Evolutionary conservation across 306 rosid species (phyloP), one percentile per base, ranked within the genome.

Genomic region (Rosa persica): DNA sequence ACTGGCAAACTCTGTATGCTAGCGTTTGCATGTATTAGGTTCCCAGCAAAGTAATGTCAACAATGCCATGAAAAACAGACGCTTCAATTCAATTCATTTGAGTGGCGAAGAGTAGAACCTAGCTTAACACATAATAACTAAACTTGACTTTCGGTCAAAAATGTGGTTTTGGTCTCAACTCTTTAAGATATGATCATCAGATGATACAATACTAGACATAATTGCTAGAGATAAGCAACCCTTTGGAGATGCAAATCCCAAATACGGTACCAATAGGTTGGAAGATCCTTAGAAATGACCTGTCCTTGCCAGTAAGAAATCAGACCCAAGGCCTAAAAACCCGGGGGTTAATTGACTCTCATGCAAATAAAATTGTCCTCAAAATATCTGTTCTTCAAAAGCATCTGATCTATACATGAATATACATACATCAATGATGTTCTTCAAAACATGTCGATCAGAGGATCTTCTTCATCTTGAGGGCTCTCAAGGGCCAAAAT

Each of bases 401-500:
- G 43, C 69, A 34, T 30, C 22, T 30, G 2, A 30, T 6, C 44
- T 52, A 49, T 49, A 44, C 71, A 61, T 25, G 11, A 8, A 42
- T 52, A 23, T 68, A 69, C 43, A 25, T 55, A 78, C 43, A 60
- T 42, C 12, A 0, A 49, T 30, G 13, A 42, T 25, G 51, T 54
- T 77, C 51, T 66, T 91, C 86, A 89, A 66, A 79, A 75, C 76
- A 80, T 65, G 70, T 78, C 76, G 80, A 76, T 54, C 70, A 84
- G 83, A 82, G 90, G 85, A 77, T 78, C 87, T 39, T 78, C 88
- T 38, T 81, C 87, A 73, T 85, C 68, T 72, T 80, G 88, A 15
- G 87, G 85, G 58, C 87, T 91, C 81, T 85, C 77, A 44, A 90
- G 88, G 76, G 96, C 92, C 89, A 84, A 46, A 65, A 87, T 85